phyloP scores from a whole-genome alignment of 2,329 filamentous ascomycete species.

The Nemania sp. region DNA sequence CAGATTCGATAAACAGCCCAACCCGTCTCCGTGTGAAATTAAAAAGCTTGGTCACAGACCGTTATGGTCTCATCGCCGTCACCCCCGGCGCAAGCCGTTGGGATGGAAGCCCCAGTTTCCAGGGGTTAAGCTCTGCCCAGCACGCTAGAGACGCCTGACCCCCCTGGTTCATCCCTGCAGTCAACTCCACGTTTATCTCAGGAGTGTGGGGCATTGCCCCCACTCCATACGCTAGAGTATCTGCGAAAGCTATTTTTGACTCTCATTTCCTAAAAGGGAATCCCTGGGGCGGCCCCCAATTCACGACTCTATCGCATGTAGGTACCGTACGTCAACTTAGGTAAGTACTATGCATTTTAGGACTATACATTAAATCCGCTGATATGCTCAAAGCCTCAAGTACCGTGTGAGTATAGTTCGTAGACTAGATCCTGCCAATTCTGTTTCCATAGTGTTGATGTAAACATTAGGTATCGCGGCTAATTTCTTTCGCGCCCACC shows the following conservation, averaged over 20 bases:
- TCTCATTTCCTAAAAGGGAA: constrained; percentile 6
- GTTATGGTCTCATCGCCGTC: constrained; percentile 11
- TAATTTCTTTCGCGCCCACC: too few species aligned
- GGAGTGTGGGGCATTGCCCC: constrained; percentile 3
- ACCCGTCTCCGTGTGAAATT: not conserved
- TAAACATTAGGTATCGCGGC: too few species aligned
- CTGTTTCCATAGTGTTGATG: too few species aligned
- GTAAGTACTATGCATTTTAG: too few species aligned
- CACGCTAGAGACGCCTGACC: constrained; percentile 12
- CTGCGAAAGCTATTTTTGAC: not conserved
- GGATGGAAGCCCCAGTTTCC: constrained; percentile 4
- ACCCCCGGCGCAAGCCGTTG: constrained; percentile 8
- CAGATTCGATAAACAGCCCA: not conserved
- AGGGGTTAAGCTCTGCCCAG: constrained; percentile 12
- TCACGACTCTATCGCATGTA: too few species aligned
- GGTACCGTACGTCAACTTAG: too few species aligned
- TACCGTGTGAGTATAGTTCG: too few species aligned
- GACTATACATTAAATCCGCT: too few species aligned
- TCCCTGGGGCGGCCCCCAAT: not conserved
- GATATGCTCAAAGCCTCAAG: too few species aligned
- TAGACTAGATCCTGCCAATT: too few species aligned
- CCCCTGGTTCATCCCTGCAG: constrained; percentile 13
- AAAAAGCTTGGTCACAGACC: not conserved
- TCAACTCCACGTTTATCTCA: constrained; percentile 23
- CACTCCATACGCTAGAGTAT: constrained; percentile 3